phyloP scores from a whole-genome alignment of 106 monocot genomes.

The Acorus calamus region DNA sequence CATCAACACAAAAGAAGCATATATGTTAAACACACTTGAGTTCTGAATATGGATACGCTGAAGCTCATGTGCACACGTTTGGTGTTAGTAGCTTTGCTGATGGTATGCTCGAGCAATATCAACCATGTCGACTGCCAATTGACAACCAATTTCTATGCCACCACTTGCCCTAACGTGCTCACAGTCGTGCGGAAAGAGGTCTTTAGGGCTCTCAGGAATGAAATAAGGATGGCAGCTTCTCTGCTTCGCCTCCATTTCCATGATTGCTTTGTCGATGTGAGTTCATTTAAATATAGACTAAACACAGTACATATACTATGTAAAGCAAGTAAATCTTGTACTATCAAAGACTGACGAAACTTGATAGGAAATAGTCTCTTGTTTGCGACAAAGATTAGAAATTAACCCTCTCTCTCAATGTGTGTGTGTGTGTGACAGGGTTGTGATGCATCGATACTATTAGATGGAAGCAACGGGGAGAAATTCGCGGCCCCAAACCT shows the following conservation, averaged over 20 bases:
- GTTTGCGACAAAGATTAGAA: neutral
- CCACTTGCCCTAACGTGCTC: constrained; percentile 38
- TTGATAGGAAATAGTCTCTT: neutral
- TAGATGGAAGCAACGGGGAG: constrained; percentile 50
- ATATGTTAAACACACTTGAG: too few relatives aligned
- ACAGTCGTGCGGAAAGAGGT: constrained; percentile 26
- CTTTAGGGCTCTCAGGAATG: constrained; percentile 29
- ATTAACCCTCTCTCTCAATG: neutral
- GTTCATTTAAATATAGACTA: neutral
- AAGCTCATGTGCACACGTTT: too few relatives aligned
- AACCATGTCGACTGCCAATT: constrained; percentile 26
- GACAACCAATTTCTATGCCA: constrained; percentile 33
- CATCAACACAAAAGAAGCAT: too few relatives aligned
- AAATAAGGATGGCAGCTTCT: constrained; percentile 61
- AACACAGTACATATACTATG: neutral
- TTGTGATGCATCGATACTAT: constrained; percentile 54
- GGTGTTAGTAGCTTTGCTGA: constrained; percentile 3
- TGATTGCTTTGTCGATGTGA: constrained; percentile 69
- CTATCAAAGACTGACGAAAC: too few relatives aligned
- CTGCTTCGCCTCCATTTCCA: constrained; percentile 71
- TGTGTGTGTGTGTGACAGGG: constrained; percentile 17
- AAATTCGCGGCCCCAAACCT: constrained; percentile 40
- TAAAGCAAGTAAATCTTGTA: too few relatives aligned
- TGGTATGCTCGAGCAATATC: constrained; percentile 8
- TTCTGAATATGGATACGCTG: too few relatives aligned